Evolutionary conservation across 2,329 filamentous ascomycete genomes (phyloP).

Genomic region (Aciculosporium take): DNA sequence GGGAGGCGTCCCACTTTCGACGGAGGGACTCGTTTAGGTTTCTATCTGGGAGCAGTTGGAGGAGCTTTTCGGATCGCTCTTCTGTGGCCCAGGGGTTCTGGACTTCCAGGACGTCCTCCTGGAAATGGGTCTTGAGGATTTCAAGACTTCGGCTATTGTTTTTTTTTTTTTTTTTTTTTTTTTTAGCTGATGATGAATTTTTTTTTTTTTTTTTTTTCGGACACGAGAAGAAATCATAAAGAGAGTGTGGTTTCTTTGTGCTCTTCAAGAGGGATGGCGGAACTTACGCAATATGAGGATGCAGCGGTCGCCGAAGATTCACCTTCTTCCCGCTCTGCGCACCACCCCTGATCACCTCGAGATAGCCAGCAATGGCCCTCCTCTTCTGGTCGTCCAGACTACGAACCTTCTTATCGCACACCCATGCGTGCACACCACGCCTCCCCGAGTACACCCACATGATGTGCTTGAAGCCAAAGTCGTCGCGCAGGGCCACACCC

Average conservation of each 20-base stretch:
- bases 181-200: neutral
- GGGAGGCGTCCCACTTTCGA: slow-evolving; percentile 81
- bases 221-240: no score
- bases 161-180: slow-evolving; percentile 7
- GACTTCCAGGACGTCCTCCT: slow-evolving; percentile 61
- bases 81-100: slow-evolving; percentile 73
- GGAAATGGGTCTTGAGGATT: slow-evolving; percentile 72
- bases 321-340: slow-evolving; percentile 77
- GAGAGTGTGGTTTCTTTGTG: neutral
- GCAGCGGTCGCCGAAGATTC: slow-evolving; percentile 69
- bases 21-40: slow-evolving; percentile 63
- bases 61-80: slow-evolving; percentile 60
- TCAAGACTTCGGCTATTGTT: slow-evolving; percentile 59
- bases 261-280: neutral
- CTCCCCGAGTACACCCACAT: slow-evolving; percentile 98
- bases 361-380: slow-evolving; percentile 71
- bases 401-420: slow-evolving; percentile 80
- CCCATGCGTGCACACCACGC: slow-evolving; percentile 94
- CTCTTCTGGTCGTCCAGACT: slow-evolving; percentile 75
- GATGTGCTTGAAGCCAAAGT: slow-evolving; percentile 94
- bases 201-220: neutral
- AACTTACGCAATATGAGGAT: slow-evolving; percentile 67
- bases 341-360: slow-evolving; percentile 81
- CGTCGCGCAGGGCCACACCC: slow-evolving; percentile 72
- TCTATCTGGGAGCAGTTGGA: slow-evolving; percentile 74